Evolutionary conservation across 1,284 basidiomycete species (phyloP).

Genomic region (Schizophyllum amplum): DNA sequence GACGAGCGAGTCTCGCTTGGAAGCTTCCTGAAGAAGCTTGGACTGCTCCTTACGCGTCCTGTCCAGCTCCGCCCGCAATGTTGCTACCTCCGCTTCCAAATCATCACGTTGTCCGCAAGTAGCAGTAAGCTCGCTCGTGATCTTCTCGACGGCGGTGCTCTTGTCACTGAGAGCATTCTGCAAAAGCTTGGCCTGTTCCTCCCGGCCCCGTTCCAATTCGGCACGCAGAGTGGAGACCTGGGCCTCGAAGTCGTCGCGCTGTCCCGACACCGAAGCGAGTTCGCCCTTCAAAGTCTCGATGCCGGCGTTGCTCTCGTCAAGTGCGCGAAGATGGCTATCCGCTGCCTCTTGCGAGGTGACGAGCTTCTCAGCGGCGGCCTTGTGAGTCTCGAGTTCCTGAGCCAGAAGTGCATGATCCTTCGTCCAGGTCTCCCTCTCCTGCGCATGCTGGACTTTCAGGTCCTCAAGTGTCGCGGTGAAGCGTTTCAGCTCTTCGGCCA

Average conservation of each 20-base stretch:
- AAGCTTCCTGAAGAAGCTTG: slow-evolving; percentile 60
- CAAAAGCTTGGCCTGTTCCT: slow-evolving; percentile 48
- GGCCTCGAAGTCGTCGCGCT: slow-evolving; percentile 40
- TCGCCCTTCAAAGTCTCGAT: slow-evolving; percentile 43
- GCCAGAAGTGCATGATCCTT: slow-evolving; percentile 42
- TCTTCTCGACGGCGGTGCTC: slow-evolving; percentile 1
- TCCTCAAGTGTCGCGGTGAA: slow-evolving; percentile 23
- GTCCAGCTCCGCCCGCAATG: slow-evolving; percentile 53
- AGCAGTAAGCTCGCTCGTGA: slow-evolving; percentile 6
- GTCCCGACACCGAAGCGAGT: slow-evolving; percentile 34
- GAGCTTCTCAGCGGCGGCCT: slow-evolving; percentile 51
- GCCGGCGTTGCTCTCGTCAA: slow-evolving; percentile 41
- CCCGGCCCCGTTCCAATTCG: slow-evolving; percentile 49
- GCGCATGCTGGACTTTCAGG: slow-evolving; percentile 21
- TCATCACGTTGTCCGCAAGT: slow-evolving; percentile 28
- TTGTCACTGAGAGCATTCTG: slow-evolving; percentile 30
- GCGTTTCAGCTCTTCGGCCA: slow-evolving; percentile 27
- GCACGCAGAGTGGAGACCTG: slow-evolving; percentile 49
- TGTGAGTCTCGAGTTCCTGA: slow-evolving; percentile 57
- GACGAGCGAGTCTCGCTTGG: slow-evolving; percentile 63
- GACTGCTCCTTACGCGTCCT: slow-evolving; percentile 49
- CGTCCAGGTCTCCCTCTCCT: slow-evolving; percentile 28
- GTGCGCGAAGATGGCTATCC: slow-evolving; percentile 17
- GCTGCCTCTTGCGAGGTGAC: slow-evolving; percentile 21
- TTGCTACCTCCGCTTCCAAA: slow-evolving; percentile 44